Percentiles rank a stretch among this genome's conserved stretches.
phyloP scores from a whole-genome alignment of 306 rosid genomes.

The Dryas alaskensis region DNA sequence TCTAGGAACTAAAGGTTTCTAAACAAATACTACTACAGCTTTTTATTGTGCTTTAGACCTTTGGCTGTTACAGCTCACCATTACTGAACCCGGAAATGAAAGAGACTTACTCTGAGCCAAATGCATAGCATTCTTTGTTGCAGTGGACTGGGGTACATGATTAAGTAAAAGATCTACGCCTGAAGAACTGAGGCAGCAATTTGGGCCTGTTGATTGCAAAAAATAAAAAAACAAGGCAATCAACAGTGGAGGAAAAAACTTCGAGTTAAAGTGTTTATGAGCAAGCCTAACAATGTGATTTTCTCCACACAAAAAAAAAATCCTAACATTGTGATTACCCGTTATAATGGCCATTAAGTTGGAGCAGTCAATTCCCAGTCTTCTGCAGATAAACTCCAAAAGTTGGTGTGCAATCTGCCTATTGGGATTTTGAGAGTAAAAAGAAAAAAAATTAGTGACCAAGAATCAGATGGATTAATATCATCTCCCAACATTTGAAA shows the following conservation, averaged over 20 bases:
- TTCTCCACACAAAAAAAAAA: not conserved
- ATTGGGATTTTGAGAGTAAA: not conserved
- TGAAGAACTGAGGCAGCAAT: slow-evolving; percentile 57
- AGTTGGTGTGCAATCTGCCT: not conserved
- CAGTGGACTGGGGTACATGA: slow-evolving; percentile 62
- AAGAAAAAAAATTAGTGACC: not conserved
- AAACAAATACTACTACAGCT: too few relatives aligned
- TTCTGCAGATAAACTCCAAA: not conserved
- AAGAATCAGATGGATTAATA: not conserved
- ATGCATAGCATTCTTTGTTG: slow-evolving; percentile 74
- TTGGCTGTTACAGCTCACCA: not conserved
- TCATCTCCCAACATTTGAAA: not conserved
- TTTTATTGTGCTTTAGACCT: too few relatives aligned
- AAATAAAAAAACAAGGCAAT: not conserved
- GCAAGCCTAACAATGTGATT: not conserved
- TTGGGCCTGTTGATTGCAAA: slow-evolving; percentile 21
- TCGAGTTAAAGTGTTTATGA: not conserved
- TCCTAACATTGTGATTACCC: not conserved
- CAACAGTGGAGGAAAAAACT: not conserved
- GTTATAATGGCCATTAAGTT: not conserved
- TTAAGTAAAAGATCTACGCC: slow-evolving; percentile 37
- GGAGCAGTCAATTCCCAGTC: slow-evolving; percentile 1
- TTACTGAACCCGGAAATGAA: not conserved
- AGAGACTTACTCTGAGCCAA: slow-evolving; percentile 64
- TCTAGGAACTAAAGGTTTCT: not conserved